Percentiles rank a stretch among this genome's conserved stretches.
Conservation (phyloP, 2,329 filamentous ascomycete genomes). For the Aspergillus clavatus region DNA sequence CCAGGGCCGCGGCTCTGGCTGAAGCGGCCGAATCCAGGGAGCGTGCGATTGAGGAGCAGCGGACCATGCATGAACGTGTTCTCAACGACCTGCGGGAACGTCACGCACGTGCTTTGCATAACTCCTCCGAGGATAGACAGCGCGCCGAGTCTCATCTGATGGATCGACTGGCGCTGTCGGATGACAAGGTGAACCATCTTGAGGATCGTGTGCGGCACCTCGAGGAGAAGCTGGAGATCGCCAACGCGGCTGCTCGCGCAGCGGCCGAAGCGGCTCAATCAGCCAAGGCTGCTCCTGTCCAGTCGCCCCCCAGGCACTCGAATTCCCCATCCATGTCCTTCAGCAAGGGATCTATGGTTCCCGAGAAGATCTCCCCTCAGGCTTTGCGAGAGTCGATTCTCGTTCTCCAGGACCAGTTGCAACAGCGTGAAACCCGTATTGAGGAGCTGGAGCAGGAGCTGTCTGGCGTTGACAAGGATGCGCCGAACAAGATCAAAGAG, state of each 20-base stretch:
- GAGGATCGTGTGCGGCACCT: conserved; percentile 80
- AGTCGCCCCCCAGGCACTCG: conserved; percentile 39
- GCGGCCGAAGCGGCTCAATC: conserved; percentile 70
- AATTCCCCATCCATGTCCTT: conserved; percentile 46
- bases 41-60: conserved; percentile 52
- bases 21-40: conserved; percentile 52
- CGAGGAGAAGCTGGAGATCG: conserved; percentile 86
- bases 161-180: conserved; percentile 74
- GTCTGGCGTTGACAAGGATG: conserved; percentile 66
- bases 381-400: conserved; percentile 93
- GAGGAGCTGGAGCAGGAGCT: conserved; percentile 76
- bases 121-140: conserved; percentile 74
- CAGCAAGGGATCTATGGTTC: conserved; percentile 47
- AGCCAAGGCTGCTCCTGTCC: conserved; percentile 43
- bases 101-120: conserved; percentile 68
- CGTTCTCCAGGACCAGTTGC: conserved; percentile 92
- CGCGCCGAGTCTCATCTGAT: conserved; percentile 72
- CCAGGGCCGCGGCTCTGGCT: conserved; percentile 56
- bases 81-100: conserved; percentile 71
- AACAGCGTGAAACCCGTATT: conserved; percentile 85
- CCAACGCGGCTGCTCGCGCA: conserved; percentile 78
- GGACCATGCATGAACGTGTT: conserved; percentile 64
- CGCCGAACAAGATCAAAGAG: conserved; percentile 77
- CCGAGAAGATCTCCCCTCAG: conserved; percentile 88
- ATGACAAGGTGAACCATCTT: conserved; percentile 78